Base-by-base conservation (phyloP, 2,329 filamentous ascomycete species). In the Calonectria pauciramosa region DNA sequence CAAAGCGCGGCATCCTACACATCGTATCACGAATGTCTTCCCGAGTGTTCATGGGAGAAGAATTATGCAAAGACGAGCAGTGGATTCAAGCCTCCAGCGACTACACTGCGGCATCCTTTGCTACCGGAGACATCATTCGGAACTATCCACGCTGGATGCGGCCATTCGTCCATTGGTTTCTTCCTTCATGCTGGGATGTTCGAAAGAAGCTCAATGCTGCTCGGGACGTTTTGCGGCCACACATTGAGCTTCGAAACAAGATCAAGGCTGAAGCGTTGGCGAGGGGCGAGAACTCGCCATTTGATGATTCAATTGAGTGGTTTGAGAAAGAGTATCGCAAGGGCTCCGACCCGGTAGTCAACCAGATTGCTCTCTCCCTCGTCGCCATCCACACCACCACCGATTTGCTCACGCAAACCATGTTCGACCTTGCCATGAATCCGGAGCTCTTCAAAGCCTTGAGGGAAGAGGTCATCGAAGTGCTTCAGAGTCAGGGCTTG, bases 271-370 rank as follows among this genome's bases (percentile, higher is more conserved):
- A 41, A 36, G 56, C 56, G 36, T 9, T 63, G 23, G 56, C 56
- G 1, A 41, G 20, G n/a, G 56, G 56, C 14, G 14, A 63, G 14
- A 5, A 13, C 1, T 63, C 36, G 3, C 36, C 56, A 9, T 63
- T 63, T 63, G 56, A 63, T 30, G 56, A 63, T 16, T 63, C 36
- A 4, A 60, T 60, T 11, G 56, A 63, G 56, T 63, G 56, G 56
- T 63, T 63, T 30, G 23, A 63, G 34, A 63, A 63, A 10, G 56
- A 63, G 56, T 63, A 41, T 16, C 8, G 36, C n/a, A 38, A 38
- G 9, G 34, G 23, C 18, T 14, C 23, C 23, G 56, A 63, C 26
- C 56, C 56, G 9, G 56, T 18, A 1, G 56, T 63, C 56, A 63
- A 63, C 56, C 56, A 41, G 26, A 63, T 63, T 41, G 41, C 34